phyloP scores from a whole-genome alignment of 192 early-diverging fungal genomes.

The Podochytrium sp. region DNA sequence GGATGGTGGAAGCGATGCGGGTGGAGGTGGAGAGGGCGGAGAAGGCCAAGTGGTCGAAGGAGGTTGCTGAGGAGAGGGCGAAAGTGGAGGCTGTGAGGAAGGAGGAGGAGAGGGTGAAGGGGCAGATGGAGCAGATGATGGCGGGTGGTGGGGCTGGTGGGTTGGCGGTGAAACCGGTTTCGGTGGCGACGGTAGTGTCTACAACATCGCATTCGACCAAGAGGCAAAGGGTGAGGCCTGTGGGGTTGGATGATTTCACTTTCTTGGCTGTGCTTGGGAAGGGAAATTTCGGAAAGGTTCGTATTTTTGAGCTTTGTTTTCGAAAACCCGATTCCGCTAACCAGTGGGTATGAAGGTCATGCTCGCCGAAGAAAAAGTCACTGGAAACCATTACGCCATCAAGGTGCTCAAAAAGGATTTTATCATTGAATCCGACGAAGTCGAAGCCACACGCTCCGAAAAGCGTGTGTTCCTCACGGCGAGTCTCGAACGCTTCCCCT shows the following conservation, averaged over 20 bases:
- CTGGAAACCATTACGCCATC: slow-evolving; percentile 87
- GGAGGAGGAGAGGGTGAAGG: too few relatives aligned
- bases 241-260: slow-evolving; percentile 90
- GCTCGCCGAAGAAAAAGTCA: slow-evolving; percentile 90
- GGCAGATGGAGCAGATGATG: too few relatives aligned
- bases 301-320: neutral
- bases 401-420: slow-evolving; percentile 99
- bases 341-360: slow-evolving; percentile 62
- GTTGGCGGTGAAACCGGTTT: too few relatives aligned
- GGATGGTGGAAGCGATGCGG: slow-evolving; percentile 83
- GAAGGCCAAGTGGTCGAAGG: slow-evolving; percentile 50
- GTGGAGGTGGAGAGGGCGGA: slow-evolving; percentile 73
- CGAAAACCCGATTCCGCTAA: neutral
- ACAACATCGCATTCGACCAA: too few relatives aligned
- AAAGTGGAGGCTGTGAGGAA: neutral
- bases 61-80: neutral
- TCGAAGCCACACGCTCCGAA: slow-evolving; percentile 92
- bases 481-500: slow-evolving; percentile 89
- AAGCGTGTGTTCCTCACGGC: slow-evolving; percentile 93
- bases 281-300: slow-evolving; percentile 97
- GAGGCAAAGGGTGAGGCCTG: slow-evolving; percentile 50
- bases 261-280: slow-evolving; percentile 96
- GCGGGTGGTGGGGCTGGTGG: too few relatives aligned
- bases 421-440: slow-evolving; percentile 97
- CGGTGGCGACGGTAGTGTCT: too few relatives aligned